Evolutionary conservation across 2,329 filamentous ascomycete genomes (phyloP).

Genomic region (Trichoderma koningii): DNA sequence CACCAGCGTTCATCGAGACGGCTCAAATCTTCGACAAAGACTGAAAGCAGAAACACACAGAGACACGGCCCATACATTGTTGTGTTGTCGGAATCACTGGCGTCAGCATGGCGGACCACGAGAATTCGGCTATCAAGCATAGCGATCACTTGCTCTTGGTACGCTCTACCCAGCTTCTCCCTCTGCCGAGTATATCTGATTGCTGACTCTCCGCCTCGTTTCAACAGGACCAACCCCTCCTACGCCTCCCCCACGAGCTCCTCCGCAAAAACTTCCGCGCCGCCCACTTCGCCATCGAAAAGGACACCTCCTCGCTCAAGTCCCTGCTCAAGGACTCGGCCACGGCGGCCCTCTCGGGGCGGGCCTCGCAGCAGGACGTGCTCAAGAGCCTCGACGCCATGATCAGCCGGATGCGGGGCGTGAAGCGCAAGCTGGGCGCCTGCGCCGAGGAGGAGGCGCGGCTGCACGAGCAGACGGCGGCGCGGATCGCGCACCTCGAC

Average conservation of each 20-base stretch:
- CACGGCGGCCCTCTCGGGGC: conserved; percentile 65
- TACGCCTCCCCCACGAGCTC: conserved; percentile 89
- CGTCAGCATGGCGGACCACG: conserved; percentile 57
- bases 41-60: too few relatives aligned
- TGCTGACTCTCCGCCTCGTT: not conserved
- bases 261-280: conserved; percentile 92
- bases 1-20: not conserved
- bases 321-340: conserved; percentile 64
- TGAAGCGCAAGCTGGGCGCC: conserved; percentile 82
- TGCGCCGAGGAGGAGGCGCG: conserved; percentile 78
- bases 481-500: conserved; percentile 77
- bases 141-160: conserved; percentile 75
- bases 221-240: conserved; percentile 82
- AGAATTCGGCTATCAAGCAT: conserved; percentile 70
- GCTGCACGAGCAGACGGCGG: conserved; percentile 73
- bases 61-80: too few relatives aligned
- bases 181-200: not conserved
- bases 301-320: conserved; percentile 65
- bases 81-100: too few relatives aligned
- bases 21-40: too few relatives aligned
- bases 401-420: conserved; percentile 77
- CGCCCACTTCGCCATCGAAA: conserved; percentile 75
- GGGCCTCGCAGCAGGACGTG: conserved; percentile 67
- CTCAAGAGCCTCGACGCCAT: conserved; percentile 81
- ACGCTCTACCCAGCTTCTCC: not conserved